These are phyloP conservation scores for Heritiera littoralis DNA, from an alignment of 345 rosid species.

Conservation along the genomic window DNA sequence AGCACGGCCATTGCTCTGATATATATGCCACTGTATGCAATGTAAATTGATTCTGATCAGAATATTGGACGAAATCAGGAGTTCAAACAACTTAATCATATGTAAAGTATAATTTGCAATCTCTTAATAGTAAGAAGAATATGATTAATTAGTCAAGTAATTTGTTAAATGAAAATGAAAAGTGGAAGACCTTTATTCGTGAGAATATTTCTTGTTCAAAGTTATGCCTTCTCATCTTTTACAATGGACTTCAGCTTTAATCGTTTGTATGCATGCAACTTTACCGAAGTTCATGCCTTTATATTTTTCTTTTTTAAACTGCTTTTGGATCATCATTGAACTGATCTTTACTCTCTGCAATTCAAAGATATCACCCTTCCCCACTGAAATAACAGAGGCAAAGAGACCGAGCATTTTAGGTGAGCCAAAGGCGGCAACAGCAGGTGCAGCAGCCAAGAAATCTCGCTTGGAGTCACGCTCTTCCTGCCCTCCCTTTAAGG, in stretches of 20 bases:
- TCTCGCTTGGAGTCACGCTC: constrained; percentile 69
- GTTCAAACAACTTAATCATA: no score
- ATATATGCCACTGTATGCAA: not conserved
- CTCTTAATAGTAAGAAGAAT: not conserved
- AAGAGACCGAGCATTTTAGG: constrained; percentile 58
- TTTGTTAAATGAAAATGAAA: constrained; percentile 8
- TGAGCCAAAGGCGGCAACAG: constrained; percentile 52
- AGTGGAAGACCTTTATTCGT: constrained; percentile 29
- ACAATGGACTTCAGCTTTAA: constrained; percentile 45
- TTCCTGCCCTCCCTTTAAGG: constrained; percentile 89
- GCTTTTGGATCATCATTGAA: constrained; percentile 23
- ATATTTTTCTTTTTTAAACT: constrained; percentile 4
- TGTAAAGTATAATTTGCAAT: not conserved
- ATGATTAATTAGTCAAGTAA: not conserved
- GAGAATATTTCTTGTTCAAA: constrained; percentile 16
- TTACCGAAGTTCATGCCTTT: constrained; percentile 30
- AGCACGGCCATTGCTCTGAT: constrained; percentile 2
- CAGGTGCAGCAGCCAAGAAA: constrained; percentile 61
- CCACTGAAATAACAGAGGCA: constrained; percentile 45
- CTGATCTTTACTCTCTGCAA: constrained; percentile 24
- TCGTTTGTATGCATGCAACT: constrained; percentile 20
- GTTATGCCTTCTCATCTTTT: constrained; percentile 15
- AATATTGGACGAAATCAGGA: not conserved
- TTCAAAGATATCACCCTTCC: constrained; percentile 36
- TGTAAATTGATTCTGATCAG: not conserved